These are phyloP conservation scores for Trypanosoma congolense DNA, from an alignment of 208 protist species.

Conservation along the genomic window DNA sequence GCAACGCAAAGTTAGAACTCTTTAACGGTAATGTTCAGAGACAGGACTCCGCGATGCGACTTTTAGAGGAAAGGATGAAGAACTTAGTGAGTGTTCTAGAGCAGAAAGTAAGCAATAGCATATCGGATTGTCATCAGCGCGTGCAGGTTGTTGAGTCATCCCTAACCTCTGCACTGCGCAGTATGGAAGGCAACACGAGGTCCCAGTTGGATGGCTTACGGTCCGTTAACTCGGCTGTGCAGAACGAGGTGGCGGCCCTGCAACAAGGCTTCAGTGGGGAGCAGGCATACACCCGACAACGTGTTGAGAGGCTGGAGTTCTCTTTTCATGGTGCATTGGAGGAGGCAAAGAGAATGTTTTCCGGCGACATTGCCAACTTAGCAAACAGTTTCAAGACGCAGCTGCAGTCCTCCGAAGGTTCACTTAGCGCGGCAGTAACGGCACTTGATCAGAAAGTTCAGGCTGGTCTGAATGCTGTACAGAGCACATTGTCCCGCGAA, in stretches of 20 bases:
- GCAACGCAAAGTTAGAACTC: constrained; percentile 42
- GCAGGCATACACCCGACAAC: constrained; percentile 36
- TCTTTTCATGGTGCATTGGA: constrained; percentile 46
- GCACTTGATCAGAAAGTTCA: constrained; percentile 56
- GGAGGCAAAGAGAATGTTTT: constrained; percentile 49
- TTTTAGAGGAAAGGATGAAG: constrained; percentile 46
- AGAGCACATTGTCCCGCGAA: constrained; percentile 39
- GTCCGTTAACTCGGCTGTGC: constrained; percentile 39
- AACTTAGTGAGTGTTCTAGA: constrained; percentile 45
- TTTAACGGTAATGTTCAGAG: constrained; percentile 56
- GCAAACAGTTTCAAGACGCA: constrained; percentile 23
- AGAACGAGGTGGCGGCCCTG: constrained; percentile 40
- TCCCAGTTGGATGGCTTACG: constrained; percentile 32
- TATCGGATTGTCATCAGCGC: constrained; percentile 43
- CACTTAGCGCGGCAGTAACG: constrained; percentile 32
- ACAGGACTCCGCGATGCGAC: constrained; percentile 35
- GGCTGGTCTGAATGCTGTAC: constrained; percentile 41
- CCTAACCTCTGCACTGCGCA: constrained; percentile 39
- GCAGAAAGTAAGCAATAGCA: constrained; percentile 56
- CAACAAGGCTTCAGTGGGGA: constrained; percentile 54
- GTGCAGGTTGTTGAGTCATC: constrained; percentile 44
- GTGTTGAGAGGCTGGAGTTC: constrained; percentile 42
- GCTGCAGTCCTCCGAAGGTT: constrained; percentile 29
- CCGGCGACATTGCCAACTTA: constrained; percentile 37
- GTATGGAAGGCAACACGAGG: constrained; percentile 47